Conservation (phyloP, 768 basidiomycete species). For the Austroboletus eburneus region DNA sequence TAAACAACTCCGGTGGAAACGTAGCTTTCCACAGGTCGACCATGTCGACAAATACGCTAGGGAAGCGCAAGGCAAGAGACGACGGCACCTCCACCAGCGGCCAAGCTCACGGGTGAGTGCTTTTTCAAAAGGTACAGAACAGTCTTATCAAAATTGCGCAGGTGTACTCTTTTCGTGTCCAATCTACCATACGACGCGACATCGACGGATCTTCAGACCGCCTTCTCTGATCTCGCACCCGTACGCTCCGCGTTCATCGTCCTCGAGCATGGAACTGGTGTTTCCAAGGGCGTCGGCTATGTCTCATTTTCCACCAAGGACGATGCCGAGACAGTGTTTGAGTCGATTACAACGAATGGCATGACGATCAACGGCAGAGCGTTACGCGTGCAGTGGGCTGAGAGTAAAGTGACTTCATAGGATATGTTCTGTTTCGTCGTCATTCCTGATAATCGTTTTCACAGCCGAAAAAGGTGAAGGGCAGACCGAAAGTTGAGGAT, state of each 20-base stretch:
- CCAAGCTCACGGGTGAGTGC: constrained; percentile 21
- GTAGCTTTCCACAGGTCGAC: too few relatives aligned
- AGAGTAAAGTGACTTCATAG: constrained; percentile 54
- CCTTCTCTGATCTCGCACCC: constrained; percentile 95
- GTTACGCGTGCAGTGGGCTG: constrained; percentile 78
- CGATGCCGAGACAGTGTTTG: constrained; percentile 76
- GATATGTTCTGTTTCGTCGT: too few relatives aligned
- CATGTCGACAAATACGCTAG: constrained; percentile 15
- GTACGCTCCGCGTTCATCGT: constrained; percentile 94
- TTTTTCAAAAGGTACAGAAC: background rate
- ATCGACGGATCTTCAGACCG: constrained; percentile 82
- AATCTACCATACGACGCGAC: constrained; percentile 90
- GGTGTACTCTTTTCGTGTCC: constrained; percentile 89
- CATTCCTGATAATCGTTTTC: background rate
- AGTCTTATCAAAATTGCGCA: constrained; percentile 21
- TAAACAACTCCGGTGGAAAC: too few relatives aligned
- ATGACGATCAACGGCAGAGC: constrained; percentile 64
- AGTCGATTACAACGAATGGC: constrained; percentile 59
- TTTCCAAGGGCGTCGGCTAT: constrained; percentile 95
- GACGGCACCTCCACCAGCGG: constrained; percentile 2
- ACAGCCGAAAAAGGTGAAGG: constrained; percentile 43
- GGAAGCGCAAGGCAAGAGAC: constrained; percentile 29
- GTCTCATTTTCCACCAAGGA: constrained; percentile 88
- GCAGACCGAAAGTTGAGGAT: constrained; percentile 27
- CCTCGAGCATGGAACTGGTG: constrained; percentile 63